A percentile compares a stretch with the other conserved stretches of the same genome.
phyloP scores from a whole-genome alignment of 2,329 filamentous ascomycete genomes.

The Daldinia eschscholtzii region DNA sequence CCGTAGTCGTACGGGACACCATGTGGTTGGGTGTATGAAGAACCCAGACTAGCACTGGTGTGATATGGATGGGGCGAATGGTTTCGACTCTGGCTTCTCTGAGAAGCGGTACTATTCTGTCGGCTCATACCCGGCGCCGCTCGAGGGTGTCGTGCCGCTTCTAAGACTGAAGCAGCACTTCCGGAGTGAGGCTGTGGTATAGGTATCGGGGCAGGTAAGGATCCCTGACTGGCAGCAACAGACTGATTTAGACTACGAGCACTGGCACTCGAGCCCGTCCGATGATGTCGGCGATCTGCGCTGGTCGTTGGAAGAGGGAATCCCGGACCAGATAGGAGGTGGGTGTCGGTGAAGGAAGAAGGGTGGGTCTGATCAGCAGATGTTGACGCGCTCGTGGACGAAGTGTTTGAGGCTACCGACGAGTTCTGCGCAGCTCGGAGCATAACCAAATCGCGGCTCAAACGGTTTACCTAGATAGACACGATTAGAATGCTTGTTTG shows the following conservation, averaged over 20 bases:
- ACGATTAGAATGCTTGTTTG: constrained; percentile 15
- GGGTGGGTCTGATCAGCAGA: constrained; percentile 60
- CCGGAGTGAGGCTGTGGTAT: constrained; percentile 52
- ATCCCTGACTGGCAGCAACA: constrained; percentile 58
- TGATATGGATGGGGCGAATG: constrained; percentile 50
- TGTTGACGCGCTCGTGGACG: constrained; percentile 67
- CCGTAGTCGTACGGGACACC: constrained; percentile 53
- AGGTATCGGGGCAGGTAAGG: constrained; percentile 52
- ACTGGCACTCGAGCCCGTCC: constrained; percentile 69
- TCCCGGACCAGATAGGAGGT: constrained; percentile 68
- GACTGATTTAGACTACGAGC: constrained; percentile 63
- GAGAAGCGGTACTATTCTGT: constrained; percentile 68
- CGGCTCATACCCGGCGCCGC: constrained; percentile 58
- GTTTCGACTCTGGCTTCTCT: constrained; percentile 62
- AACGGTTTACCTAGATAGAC: constrained; percentile 80
- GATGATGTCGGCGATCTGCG: constrained; percentile 64
- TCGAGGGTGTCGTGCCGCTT: constrained; percentile 61
- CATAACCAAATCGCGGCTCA: constrained; percentile 87
- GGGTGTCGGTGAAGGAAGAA: constrained; percentile 60
- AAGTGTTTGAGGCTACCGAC: constrained; percentile 74
- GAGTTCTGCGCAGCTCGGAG: constrained; percentile 80
- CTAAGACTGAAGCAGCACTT: constrained; percentile 58
- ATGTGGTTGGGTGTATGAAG: constrained; percentile 63
- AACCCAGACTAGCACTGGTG: constrained; percentile 49
- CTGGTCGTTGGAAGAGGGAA: constrained; percentile 68